phyloP scores from a whole-genome alignment of 768 basidiomycete species.

The Russula emetica region DNA sequence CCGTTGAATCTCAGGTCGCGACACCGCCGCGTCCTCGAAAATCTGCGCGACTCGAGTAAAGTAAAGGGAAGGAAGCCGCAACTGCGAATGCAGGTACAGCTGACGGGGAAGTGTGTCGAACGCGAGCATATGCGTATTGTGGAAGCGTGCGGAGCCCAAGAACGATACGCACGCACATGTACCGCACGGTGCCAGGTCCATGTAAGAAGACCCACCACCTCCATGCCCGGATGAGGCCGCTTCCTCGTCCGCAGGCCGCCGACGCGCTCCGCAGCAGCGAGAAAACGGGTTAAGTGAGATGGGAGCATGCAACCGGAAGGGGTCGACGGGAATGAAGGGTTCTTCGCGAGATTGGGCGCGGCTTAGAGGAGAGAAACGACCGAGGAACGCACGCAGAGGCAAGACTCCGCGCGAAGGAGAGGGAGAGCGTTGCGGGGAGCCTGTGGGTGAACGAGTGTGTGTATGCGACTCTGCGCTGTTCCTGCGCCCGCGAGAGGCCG shows the following conservation, averaged over 20 bases:
- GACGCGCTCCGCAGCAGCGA: conserved; percentile 13
- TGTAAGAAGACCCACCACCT: neutral
- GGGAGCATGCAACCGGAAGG: conserved; percentile 33
- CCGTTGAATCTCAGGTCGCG: conserved; percentile 59
- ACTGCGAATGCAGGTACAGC: conserved; percentile 45
- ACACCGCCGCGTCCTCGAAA: conserved; percentile 75
- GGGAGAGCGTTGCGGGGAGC: conserved; percentile 35
- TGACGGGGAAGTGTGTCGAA: conserved; percentile 43
- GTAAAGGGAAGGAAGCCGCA: conserved; percentile 74
- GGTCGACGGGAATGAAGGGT: conserved; percentile 38
- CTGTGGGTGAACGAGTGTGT: conserved; percentile 37
- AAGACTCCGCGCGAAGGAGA: conserved; percentile 46
- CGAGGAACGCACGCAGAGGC: conserved; percentile 52
- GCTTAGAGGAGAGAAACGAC: conserved; percentile 49
- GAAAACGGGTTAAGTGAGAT: conserved; percentile 15
- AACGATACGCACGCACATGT: conserved; percentile 27
- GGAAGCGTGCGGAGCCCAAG: conserved; percentile 20
- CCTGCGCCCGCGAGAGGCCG: conserved; percentile 27
- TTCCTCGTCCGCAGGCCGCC: conserved; percentile 7
- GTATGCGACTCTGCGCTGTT: conserved; percentile 33
- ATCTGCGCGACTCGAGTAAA: conserved; percentile 73
- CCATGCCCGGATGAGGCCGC: neutral
- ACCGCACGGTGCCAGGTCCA: neutral
- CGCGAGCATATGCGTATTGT: conserved; percentile 31
- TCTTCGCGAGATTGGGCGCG: conserved; percentile 44